Conservation (phyloP, 208 protist species). For the Herpetomonas tarakana region DNA sequence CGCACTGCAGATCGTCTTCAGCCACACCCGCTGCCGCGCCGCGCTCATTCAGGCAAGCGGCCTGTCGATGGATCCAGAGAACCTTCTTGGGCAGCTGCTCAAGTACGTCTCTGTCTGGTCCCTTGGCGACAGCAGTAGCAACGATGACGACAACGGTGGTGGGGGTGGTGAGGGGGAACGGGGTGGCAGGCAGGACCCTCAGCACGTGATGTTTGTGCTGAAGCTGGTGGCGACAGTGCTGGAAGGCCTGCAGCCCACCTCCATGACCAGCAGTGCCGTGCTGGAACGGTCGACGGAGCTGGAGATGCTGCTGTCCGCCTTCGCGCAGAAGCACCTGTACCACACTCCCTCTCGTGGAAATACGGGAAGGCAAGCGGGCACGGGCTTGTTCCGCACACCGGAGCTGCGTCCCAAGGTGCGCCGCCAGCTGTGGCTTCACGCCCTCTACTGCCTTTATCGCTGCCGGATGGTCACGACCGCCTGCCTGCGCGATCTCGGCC, state of each 20-base stretch:
- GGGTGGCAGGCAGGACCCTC: conserved; percentile 9
- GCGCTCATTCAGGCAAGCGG: conserved; percentile 33
- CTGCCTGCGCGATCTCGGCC: conserved; percentile 76
- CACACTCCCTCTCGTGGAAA: background rate
- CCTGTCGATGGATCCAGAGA: conserved; percentile 40
- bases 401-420: conserved; percentile 12
- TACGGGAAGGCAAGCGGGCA: background rate
- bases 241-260: conserved; percentile 58
- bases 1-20: conserved; percentile 33
- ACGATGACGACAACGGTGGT: background rate
- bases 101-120: conserved; percentile 23
- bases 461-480: conserved; percentile 46
- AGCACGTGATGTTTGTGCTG: conserved; percentile 50
- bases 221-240: conserved; percentile 59
- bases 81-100: conserved; percentile 22
- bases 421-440: conserved; percentile 31
- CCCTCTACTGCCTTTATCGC: conserved; percentile 54
- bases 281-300: conserved; percentile 79
- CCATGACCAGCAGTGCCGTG: conserved; percentile 52
- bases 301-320: conserved; percentile 59
- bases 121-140: conserved; percentile 10
- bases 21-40: conserved; percentile 16
- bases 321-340: conserved; percentile 17
- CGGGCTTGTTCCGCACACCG: conserved; percentile 2
- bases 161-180: background rate